Percentiles rank a stretch among this genome's conserved stretches.
phyloP scores from a whole-genome alignment of 495 filamentous ascomycete species.

The Penicillium herquei region DNA sequence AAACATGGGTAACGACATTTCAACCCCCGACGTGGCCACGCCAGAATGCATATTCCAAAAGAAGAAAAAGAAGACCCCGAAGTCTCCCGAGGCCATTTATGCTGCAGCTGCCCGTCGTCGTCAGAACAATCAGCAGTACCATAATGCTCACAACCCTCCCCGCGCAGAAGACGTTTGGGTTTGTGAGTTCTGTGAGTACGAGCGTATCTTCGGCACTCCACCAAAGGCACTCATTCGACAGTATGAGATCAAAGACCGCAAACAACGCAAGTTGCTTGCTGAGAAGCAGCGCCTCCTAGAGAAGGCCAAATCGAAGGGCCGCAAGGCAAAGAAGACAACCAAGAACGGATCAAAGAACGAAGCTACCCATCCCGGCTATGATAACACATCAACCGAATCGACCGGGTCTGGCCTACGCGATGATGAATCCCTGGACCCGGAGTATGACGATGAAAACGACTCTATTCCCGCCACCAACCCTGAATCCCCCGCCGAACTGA shows the following conservation, averaged over 20 bases:
- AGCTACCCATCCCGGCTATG: constrained; percentile 42
- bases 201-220: constrained; percentile 78
- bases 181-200: constrained; percentile 90
- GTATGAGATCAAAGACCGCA: constrained; percentile 92
- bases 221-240: constrained; percentile 83
- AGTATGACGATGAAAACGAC: constrained; percentile 53
- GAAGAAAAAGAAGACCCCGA: too few relatives aligned
- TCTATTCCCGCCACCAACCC: constrained; percentile 29
- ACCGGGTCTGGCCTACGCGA: constrained; percentile 47
- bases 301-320: constrained; percentile 92
- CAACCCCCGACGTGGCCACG: too few relatives aligned
- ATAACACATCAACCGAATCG: constrained; percentile 45
- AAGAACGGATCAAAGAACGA: constrained; percentile 63
- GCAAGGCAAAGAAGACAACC: constrained; percentile 73
- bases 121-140: constrained; percentile 65
- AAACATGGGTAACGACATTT: constrained; percentile 37
- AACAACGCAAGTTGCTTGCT: constrained; percentile 73
- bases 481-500: constrained; percentile 33
- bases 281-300: constrained; percentile 84
- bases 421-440: constrained; percentile 54
- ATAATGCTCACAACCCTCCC: constrained; percentile 74
- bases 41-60: too few relatives aligned
- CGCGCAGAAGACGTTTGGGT: constrained; percentile 82
- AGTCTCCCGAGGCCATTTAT: constrained; percentile 57
- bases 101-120: constrained; percentile 64